Percentiles rank a stretch among this genome's conserved stretches.
Evolutionary conservation across 2,329 filamentous ascomycete genomes (phyloP).

Genomic region (Kalmusia sp.): DNA sequence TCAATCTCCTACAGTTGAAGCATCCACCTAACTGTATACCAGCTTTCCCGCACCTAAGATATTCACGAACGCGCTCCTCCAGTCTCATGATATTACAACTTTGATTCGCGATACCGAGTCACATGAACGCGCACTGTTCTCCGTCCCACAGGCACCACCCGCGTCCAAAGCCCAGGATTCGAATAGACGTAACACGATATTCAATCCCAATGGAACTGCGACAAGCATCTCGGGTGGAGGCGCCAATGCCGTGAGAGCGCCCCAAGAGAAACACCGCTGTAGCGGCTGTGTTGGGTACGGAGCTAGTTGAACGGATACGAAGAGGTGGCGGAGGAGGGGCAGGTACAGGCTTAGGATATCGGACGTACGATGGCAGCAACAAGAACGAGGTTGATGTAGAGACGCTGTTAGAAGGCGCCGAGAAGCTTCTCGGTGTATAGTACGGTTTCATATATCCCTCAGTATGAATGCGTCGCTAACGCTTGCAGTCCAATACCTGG

Average conservation of each 20-base stretch:
- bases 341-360: conserved; percentile 54
- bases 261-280: conserved; percentile 82
- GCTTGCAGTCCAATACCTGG: conserved; percentile 72
- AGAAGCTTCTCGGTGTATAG: conserved; percentile 91
- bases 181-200: conserved; percentile 58
- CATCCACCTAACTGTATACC: conserved; percentile 27
- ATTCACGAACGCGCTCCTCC: conserved; percentile 92
- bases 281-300: conserved; percentile 84
- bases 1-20: not conserved
- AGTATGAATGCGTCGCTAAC: conserved; percentile 10
- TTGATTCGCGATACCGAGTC: conserved; percentile 94
- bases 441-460: conserved; percentile 45
- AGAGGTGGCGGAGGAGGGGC: conserved; percentile 63
- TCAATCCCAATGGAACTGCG: conserved; percentile 45
- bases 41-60: conserved; percentile 92
- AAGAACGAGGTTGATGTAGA: conserved; percentile 85
- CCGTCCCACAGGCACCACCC: conserved; percentile 74
- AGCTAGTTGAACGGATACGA: conserved; percentile 82
- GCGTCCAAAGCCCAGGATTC: conserved; percentile 53
- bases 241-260: conserved; percentile 57
- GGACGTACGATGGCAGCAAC: conserved; percentile 51
- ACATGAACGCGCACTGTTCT: conserved; percentile 94
- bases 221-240: conserved; percentile 46
- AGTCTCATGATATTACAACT: conserved; percentile 88
- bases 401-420: conserved; percentile 81